A percentile compares a stretch with the other conserved stretches of the same genome.
These are phyloP conservation scores for Aspergillus egyptiacus DNA, from an alignment of 495 filamentous ascomycete genomes.

Conservation along the genomic window DNA sequence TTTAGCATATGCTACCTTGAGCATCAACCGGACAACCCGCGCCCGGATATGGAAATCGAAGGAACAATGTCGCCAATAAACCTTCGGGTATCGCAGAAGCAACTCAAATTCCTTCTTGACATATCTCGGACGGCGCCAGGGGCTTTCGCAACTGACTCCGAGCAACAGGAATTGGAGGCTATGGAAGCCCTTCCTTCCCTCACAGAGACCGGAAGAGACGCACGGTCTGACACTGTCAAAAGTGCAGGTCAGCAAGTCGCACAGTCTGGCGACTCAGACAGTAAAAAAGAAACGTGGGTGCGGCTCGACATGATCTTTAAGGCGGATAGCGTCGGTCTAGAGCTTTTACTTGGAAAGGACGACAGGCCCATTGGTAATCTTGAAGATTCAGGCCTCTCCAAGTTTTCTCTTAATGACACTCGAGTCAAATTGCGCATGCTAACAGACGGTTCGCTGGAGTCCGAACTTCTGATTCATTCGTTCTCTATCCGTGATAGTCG, in stretches of 20 bases:
- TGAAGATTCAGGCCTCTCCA: conserved; percentile 78
- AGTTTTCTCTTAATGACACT: conserved; percentile 88
- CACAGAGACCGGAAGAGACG: conserved; percentile 40
- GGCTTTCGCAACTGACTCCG: conserved; percentile 73
- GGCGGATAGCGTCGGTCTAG: conserved; percentile 76
- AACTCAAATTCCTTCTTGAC: conserved; percentile 80
- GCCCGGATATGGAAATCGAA: conserved; percentile 88
- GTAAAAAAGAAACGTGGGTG: conserved; percentile 70
- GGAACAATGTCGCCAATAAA: conserved; percentile 90
- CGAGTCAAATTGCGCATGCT: conserved; percentile 91
- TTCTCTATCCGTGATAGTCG: conserved; percentile 93
- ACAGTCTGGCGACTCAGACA: conserved; percentile 55
- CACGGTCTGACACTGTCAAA: conserved; percentile 36
- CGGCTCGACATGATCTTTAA: conserved; percentile 92
- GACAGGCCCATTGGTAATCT: conserved; percentile 69
- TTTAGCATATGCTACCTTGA: conserved; percentile 89
- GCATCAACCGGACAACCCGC: conserved; percentile 66
- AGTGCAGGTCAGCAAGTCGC: conserved; percentile 40
- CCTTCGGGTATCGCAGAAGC: conserved; percentile 79
- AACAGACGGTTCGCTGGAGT: conserved; percentile 85
- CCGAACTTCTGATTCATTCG: conserved; percentile 87
- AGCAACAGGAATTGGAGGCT: conserved; percentile 60
- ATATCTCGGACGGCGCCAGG: conserved; percentile 78
- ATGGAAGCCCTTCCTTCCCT: conserved; percentile 59
- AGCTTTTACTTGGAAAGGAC: conserved; percentile 72